These are phyloP conservation scores for Amesomyces nigricolor DNA, from an alignment of 2,329 filamentous ascomycete genomes.

Conservation along the genomic window DNA sequence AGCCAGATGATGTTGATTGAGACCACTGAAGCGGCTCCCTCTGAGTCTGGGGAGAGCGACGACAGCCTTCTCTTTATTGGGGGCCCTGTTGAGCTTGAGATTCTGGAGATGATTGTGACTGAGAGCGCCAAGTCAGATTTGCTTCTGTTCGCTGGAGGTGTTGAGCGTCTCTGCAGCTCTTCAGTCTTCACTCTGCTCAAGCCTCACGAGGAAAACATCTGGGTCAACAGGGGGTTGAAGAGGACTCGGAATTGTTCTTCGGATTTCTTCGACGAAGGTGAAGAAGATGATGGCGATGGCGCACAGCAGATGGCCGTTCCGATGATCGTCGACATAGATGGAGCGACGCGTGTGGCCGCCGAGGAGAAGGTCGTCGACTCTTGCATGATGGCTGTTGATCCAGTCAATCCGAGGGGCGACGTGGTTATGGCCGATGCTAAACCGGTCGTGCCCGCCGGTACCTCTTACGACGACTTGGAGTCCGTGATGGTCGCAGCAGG, in stretches of 20 bases:
- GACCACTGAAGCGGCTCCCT: neutral
- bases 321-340: neutral
- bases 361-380: neutral
- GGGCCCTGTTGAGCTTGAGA: neutral
- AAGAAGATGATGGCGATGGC: neutral
- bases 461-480: neutral
- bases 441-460: neutral
- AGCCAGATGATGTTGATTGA: neutral
- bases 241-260: neutral
- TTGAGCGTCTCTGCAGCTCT: neutral
- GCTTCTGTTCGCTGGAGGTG: neutral
- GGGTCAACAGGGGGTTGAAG: neutral
- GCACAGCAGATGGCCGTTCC: neutral
- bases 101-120: conserved; percentile 8
- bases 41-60: neutral
- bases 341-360: neutral
- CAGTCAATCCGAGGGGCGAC: neutral
- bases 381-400: neutral
- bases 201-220: conserved; percentile 1
- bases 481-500: neutral
- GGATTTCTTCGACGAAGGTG: conserved; percentile 7
- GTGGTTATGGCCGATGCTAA: neutral
- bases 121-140: conserved; percentile 9
- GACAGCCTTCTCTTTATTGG: neutral
- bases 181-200: conserved; percentile 8